These are phyloP conservation scores for Saccharomycopsis sp. DNA, from an alignment of 805 yeast genomes.

Conservation along the genomic window DNA sequence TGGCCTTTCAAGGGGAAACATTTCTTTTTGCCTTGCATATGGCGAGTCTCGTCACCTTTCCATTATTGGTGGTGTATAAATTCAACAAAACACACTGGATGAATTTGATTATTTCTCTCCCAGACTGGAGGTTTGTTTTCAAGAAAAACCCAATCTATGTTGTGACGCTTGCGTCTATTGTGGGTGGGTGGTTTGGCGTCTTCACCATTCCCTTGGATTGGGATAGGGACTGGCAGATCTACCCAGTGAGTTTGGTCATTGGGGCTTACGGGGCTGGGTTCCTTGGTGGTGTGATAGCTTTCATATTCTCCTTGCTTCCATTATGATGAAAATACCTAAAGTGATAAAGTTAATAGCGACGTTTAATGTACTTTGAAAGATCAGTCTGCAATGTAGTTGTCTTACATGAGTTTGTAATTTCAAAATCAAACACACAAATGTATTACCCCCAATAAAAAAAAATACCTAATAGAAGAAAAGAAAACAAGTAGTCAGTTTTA, in stretches of 20 bases:
- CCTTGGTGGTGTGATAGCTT: slow-evolving; percentile 34
- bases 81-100: slow-evolving; percentile 42
- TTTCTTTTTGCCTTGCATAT: slow-evolving; percentile 53
- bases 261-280: slow-evolving; percentile 74
- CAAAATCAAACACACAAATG: neutral
- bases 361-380: too few relatives aligned
- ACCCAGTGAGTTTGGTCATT: slow-evolving; percentile 82
- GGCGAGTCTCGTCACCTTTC: slow-evolving; percentile 50
- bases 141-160: slow-evolving; percentile 12
- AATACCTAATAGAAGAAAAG: neutral
- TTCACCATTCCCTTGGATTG: slow-evolving; percentile 92
- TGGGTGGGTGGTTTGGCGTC: slow-evolving; percentile 91
- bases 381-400: too few relatives aligned
- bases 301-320: slow-evolving; percentile 2
- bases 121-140: slow-evolving; percentile 11
- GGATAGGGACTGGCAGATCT: slow-evolving; percentile 95
- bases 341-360: neutral
- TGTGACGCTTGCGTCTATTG: slow-evolving; percentile 24
- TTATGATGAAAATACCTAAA: neutral
- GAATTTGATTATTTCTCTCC: slow-evolving; percentile 4
- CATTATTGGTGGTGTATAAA: slow-evolving; percentile 48
- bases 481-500: slow-evolving; percentile 1
- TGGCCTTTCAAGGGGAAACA: slow-evolving; percentile 45
- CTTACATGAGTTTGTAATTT: too few relatives aligned
- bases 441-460: neutral